Evolutionary conservation across 2,329 filamentous ascomycete genomes (phyloP).

Genomic region (Fusarium buxicola): DNA sequence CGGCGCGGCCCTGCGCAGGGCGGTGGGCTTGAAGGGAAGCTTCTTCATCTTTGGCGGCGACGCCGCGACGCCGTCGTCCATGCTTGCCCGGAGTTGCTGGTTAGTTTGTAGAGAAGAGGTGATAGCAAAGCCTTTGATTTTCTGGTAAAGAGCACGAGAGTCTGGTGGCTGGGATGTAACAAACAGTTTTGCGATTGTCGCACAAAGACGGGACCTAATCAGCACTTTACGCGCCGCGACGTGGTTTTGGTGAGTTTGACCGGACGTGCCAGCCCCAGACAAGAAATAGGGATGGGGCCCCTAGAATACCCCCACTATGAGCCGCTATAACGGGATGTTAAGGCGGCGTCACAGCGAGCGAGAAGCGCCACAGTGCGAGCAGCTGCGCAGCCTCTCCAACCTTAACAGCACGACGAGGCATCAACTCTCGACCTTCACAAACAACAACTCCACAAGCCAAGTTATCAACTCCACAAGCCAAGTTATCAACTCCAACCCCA

Average conservation of each 20-base stretch:
- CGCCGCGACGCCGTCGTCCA: constrained; percentile 49
- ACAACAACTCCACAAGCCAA: constrained; percentile 28
- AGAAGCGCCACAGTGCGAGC: constrained; percentile 41
- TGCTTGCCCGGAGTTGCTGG: constrained; percentile 29
- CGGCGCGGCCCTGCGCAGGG: constrained; percentile 50
- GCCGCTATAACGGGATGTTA: constrained; percentile 38
- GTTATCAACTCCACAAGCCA: constrained; percentile 34
- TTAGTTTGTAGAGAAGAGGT: constrained; percentile 19
- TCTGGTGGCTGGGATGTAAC: not conserved
- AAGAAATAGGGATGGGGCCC: constrained; percentile 11
- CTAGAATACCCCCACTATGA: constrained; percentile 37
- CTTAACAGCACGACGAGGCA: constrained; percentile 41
- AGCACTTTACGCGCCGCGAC: constrained; percentile 37
- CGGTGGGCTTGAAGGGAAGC: constrained; percentile 64
- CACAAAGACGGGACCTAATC: constrained; percentile 6
- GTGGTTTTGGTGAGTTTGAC: constrained; percentile 24
- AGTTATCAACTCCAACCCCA: constrained; percentile 31
- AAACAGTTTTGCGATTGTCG: constrained; percentile 2
- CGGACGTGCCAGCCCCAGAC: no score
- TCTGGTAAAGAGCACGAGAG: constrained; percentile 8
- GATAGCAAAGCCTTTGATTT: constrained; percentile 17
- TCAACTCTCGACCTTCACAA: constrained; percentile 33
- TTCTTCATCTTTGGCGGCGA: constrained; percentile 52
- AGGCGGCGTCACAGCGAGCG: constrained; percentile 23
- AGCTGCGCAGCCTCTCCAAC: constrained; percentile 16